Percentiles rank a stretch among this genome's conserved stretches.
phyloP scores from a whole-genome alignment of 306 rosid genomes.

The barrel medic (Medicago truncatula) region MtrunA17r5.0-ANR NC_053049.1:43731001-43731500 shows the following conservation, averaged over 20 bases:
- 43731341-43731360: slow-evolving; percentile 46
- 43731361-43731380: slow-evolving; percentile 44
- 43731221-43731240: slow-evolving; percentile 78
- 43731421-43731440: slow-evolving; percentile 83
- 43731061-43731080: slow-evolving; percentile 89
- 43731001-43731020: slow-evolving; percentile 68
- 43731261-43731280: slow-evolving; percentile 58
- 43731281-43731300: slow-evolving; percentile 41
- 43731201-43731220: slow-evolving; percentile 73
- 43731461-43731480: slow-evolving; percentile 60
- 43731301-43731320: slow-evolving; percentile 39
- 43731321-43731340: slow-evolving; percentile 39
- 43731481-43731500: slow-evolving; percentile 27
- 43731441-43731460: slow-evolving; percentile 96
- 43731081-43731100: slow-evolving; percentile 77
- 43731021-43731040: slow-evolving; percentile 86
- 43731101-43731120: slow-evolving; percentile 89
- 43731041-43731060: slow-evolving; percentile 90
- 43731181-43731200: slow-evolving; percentile 86
- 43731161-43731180: slow-evolving; percentile 97
- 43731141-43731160: slow-evolving; percentile 82
- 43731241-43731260: slow-evolving; percentile 84
- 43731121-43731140: slow-evolving; percentile 90
- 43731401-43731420: slow-evolving; percentile 59
- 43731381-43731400: slow-evolving; percentile 40